Percentiles rank a stretch among this genome's conserved stretches.
Conservation (phyloP, 306 rosid species). For the Delonix regia region DNA sequence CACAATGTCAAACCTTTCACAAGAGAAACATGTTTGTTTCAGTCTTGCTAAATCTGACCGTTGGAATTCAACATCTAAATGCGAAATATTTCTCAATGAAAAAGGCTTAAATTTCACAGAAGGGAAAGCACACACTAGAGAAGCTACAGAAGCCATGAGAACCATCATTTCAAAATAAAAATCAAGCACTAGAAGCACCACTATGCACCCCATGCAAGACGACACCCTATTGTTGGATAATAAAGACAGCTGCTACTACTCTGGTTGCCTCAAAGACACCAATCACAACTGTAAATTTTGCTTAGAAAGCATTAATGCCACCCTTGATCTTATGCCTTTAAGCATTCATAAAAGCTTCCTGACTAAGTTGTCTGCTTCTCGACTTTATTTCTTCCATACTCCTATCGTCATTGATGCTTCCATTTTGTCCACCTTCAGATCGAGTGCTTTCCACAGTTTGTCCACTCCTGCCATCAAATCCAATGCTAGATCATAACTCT, state of each 20-base stretch:
- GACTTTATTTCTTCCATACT: slow-evolving; percentile 47
- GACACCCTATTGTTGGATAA: slow-evolving; percentile 42
- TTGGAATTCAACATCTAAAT: no score
- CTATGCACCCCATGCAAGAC: slow-evolving; percentile 36
- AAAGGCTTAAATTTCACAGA: background rate
- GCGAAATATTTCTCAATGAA: no score
- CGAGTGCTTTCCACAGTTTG: slow-evolving; percentile 30
- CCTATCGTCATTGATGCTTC: slow-evolving; percentile 67
- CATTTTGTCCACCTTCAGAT: slow-evolving; percentile 54
- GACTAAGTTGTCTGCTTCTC: slow-evolving; percentile 61
- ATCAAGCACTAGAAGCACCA: slow-evolving; percentile 46
- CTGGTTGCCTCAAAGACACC: slow-evolving; percentile 80
- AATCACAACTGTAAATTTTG: slow-evolving; percentile 77
- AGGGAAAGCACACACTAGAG: background rate
- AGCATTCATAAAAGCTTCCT: slow-evolving; percentile 66
- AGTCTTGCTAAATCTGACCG: no score
- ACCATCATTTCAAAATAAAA: slow-evolving; percentile 31
- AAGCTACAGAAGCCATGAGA: slow-evolving; percentile 44
- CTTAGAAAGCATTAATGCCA: slow-evolving; percentile 84
- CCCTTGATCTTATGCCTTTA: slow-evolving; percentile 78
- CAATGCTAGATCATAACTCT: no score
- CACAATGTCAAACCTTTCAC: background rate
- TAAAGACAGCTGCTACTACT: slow-evolving; percentile 75
- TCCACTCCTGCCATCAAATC: no score
- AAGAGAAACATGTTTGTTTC: no score